A percentile compares a stretch with the other conserved stretches of the same genome.
These are phyloP conservation scores for Mycena latifolia DNA, from an alignment of 768 basidiomycete species.

Conservation along the genomic window DNA sequence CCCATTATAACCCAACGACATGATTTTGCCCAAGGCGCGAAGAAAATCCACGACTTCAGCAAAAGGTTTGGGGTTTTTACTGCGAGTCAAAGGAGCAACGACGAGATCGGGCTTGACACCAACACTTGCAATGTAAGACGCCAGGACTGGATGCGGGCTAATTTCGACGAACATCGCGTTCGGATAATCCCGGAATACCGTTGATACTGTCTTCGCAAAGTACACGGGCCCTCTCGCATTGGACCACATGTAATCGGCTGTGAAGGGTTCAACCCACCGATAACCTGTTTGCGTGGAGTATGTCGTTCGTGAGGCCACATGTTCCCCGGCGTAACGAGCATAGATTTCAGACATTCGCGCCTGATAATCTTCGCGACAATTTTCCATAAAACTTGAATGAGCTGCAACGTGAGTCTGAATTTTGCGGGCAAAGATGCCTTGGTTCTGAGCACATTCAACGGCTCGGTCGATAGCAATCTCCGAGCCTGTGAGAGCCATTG, in stretches of 20 bases:
- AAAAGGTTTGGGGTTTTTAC: slow-evolving; percentile 29
- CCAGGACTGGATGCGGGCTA: slow-evolving; percentile 53
- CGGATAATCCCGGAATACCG: slow-evolving; percentile 38
- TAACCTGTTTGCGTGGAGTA: slow-evolving; percentile 54
- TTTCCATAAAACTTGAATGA: slow-evolving; percentile 54
- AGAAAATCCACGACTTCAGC: slow-evolving; percentile 43
- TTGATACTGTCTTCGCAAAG: slow-evolving; percentile 49
- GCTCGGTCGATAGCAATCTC: slow-evolving; percentile 43
- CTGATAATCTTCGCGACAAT: slow-evolving; percentile 45
- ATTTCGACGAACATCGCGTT: slow-evolving; percentile 52
- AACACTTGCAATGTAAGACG: slow-evolving; percentile 45
- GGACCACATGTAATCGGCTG: slow-evolving; percentile 56
- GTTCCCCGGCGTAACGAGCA: slow-evolving; percentile 43
- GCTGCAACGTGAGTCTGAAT: slow-evolving; percentile 52
- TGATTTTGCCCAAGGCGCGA: slow-evolving; percentile 46
- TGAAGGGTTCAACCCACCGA: slow-evolving; percentile 40
- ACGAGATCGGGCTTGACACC: too few species aligned
- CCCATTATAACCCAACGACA: too few species aligned
- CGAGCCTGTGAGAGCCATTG: slow-evolving; percentile 53
- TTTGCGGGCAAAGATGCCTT: slow-evolving; percentile 50
- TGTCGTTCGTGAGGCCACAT: slow-evolving; percentile 42
- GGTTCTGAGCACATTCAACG: slow-evolving; percentile 42
- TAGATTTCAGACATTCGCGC: slow-evolving; percentile 45
- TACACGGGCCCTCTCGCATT: slow-evolving; percentile 51
- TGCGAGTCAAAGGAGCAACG: slow-evolving; percentile 43